phyloP scores from a whole-genome alignment of 768 basidiomycete genomes.

The Cystofilobasidium bisporidii region DNA sequence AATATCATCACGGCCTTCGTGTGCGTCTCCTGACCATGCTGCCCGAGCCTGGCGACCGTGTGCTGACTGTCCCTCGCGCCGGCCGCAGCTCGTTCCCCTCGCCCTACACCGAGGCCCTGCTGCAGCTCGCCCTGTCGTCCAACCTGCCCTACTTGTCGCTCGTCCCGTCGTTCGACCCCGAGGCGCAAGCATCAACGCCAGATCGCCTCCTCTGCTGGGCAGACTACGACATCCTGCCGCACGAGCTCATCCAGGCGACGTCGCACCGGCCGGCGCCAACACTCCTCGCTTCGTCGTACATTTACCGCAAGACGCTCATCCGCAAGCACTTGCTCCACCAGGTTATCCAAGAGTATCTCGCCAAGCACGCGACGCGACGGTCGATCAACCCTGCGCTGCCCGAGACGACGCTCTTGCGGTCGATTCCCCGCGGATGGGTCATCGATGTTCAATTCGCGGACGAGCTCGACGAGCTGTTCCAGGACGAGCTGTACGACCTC shows the following conservation, averaged over 20 bases:
- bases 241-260: conserved; percentile 49
- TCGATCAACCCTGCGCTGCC: conserved; percentile 33
- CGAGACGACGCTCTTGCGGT: conserved; percentile 48
- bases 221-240: conserved; percentile 76
- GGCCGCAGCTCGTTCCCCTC: conserved; percentile 47
- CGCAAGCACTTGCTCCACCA: conserved; percentile 43
- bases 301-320: conserved; percentile 84
- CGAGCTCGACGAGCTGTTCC: conserved; percentile 86
- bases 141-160: conserved; percentile 38
- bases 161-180: conserved; percentile 33
- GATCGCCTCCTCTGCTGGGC: conserved; percentile 47
- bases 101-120: conserved; percentile 49
- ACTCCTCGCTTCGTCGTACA: conserved; percentile 66
- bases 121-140: conserved; percentile 44
- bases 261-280: conserved; percentile 44
- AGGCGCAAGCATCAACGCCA: conserved; percentile 36
- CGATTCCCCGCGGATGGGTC: conserved; percentile 67
- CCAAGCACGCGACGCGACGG: conserved; percentile 45
- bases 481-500: conserved; percentile 77
- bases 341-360: conserved; percentile 47
- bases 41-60: neutral
- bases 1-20: conserved; percentile 4
- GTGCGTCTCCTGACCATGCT: neutral
- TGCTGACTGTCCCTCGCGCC: neutral
- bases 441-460: conserved; percentile 81